Evolutionary conservation across 192 early-diverging fungal species (phyloP), one percentile per base, ranked within the genome.

Genomic region (Backusella tuberculispora): DNA sequence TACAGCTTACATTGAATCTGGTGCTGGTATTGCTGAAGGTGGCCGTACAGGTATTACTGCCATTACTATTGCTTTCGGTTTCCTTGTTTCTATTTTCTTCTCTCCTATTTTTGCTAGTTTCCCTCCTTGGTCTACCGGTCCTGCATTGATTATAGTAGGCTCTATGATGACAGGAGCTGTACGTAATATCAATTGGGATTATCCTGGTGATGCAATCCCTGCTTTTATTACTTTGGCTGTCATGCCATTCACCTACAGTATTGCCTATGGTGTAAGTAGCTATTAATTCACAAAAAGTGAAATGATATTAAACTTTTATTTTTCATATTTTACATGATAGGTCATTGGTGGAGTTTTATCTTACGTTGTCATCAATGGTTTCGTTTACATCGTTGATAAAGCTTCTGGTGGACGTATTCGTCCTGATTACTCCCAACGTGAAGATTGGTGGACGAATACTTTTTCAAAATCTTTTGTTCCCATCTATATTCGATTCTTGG

Each of bases 91-190:
- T 9, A 80, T 95, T 42, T 94, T 95, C 85, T 93, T 95, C 75
- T 86, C 93, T 3, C 94, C 94, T 29, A 93, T 95, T 80, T 93
- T 94, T 76, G 93, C 93, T 4, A 87, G 88, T 13, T 91, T 95
- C 83, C 94, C 93, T 50, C 91, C 93, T 5, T 95, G 93, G 92
- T 90, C 94, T 37, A 94, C 94, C 1, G 93, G 93, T 14, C 93
- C 94, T 2, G 94, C 94, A 7, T 82, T 95, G 67, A 90, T 95
- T 71, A 72, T 90, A 41, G 91, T 95, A 3, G 94, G 94, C 34
- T 90, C 89, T 9, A 84, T 95, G 90, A 95, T 95, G 94, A 84
- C 89, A 60, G 82, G 86, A 19, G 85, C 83, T 24, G 85, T 93
- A 13, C 78, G 86, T 0, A 79, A 90, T 64, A 90, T 95, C 80